Conservation (phyloP, 176 grass and related monocot species). For the Leersia perrieri region DNA sequence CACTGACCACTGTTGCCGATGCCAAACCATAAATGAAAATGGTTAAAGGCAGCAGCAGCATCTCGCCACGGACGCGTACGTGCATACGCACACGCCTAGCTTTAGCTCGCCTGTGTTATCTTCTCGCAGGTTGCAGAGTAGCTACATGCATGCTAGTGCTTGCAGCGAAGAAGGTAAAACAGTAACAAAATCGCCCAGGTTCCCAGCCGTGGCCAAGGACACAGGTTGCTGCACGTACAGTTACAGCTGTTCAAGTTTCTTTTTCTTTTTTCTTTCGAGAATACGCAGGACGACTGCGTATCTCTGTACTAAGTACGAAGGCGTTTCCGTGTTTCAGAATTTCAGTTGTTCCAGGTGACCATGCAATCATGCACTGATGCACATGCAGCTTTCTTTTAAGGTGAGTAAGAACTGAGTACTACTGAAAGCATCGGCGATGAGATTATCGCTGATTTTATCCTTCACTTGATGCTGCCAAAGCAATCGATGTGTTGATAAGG, state of each 20-base stretch:
- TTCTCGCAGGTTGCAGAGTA: neutral
- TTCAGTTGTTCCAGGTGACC: neutral
- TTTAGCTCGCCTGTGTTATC: neutral
- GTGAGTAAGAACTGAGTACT: too few relatives aligned
- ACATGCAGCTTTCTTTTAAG: neutral
- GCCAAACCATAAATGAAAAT: slow-evolving; percentile 30
- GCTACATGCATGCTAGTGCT: neutral
- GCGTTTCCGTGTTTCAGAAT: neutral
- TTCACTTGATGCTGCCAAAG: neutral
- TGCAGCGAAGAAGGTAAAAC: slow-evolving; percentile 10
- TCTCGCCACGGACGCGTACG: slow-evolving; percentile 1
- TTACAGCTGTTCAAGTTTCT: neutral
- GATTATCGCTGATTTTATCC: neutral
- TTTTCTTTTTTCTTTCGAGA: neutral
- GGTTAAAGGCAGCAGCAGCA: neutral
- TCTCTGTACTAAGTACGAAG: neutral
- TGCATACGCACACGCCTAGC: neutral
- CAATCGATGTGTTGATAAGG: neutral
- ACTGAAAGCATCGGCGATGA: neutral
- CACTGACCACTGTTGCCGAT: neutral
- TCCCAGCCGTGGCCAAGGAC: neutral
- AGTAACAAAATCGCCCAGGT: neutral
- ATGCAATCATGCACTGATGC: neutral
- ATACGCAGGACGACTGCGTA: neutral
- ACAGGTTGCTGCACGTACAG: neutral